A percentile compares a stretch with the other conserved stretches of the same genome.
phyloP scores from a whole-genome alignment of 805 yeast genomes.

The Yarrowia osloensis region DNA sequence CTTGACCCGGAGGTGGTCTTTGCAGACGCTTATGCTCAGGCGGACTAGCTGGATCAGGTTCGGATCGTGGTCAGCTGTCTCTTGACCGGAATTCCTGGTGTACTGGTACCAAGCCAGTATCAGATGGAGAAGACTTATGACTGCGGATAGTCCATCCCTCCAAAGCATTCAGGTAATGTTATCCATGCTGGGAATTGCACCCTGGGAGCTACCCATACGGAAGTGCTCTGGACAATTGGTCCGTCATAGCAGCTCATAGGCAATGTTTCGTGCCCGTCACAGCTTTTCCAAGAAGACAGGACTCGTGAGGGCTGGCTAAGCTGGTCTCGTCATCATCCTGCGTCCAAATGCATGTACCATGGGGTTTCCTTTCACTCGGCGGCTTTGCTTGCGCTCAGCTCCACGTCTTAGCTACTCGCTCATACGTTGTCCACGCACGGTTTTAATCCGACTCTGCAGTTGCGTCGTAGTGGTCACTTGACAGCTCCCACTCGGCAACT shows the following conservation, averaged over 20 bases:
- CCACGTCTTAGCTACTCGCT: neutral
- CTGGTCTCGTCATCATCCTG: neutral
- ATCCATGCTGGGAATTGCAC: slow-evolving; percentile 3
- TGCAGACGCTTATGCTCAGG: neutral
- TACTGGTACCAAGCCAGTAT: neutral
- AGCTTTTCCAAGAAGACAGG: neutral
- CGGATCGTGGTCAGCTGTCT: neutral
- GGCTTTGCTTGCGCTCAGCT: neutral
- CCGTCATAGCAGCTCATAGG: neutral
- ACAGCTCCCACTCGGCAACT: neutral
- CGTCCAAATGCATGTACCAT: neutral
- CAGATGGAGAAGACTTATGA: neutral
- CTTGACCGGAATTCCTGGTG: neutral
- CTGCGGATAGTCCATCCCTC: neutral
- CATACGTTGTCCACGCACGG: neutral
- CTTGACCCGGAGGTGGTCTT: neutral
- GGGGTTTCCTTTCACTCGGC: neutral
- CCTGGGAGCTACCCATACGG: neutral
- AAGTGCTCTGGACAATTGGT: neutral
- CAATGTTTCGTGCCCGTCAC: slow-evolving; percentile 1
- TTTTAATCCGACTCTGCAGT: neutral
- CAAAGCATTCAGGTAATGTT: neutral
- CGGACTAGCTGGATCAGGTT: neutral
- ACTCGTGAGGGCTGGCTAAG: neutral
- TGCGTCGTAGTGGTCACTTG: neutral